A percentile compares a stretch with the other conserved stretches of the same genome.
Evolutionary conservation across 129 eudicot genomes (phyloP).

Genomic region (Chrysanthemum seticuspe): DNA sequence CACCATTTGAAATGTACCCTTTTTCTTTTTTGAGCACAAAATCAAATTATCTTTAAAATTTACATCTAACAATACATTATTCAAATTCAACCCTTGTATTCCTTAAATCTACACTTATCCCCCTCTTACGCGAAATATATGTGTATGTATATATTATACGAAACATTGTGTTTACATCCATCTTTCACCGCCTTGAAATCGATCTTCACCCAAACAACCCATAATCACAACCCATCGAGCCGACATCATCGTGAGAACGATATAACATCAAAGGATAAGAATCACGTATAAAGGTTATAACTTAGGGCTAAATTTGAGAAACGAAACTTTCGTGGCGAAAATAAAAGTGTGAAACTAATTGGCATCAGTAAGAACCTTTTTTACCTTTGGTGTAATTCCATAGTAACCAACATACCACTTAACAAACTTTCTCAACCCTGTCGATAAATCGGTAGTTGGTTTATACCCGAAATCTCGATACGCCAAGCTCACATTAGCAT

Average conservation of each 20-base stretch:
- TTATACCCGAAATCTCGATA: conserved; percentile 63
- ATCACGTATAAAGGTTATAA: conserved; percentile 3
- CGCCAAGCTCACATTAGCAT: conserved; percentile 71
- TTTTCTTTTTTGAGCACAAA: conserved; percentile 32
- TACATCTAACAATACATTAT: conserved; percentile 36
- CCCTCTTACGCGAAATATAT: conserved; percentile 21
- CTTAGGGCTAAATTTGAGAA: neutral
- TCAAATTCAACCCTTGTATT: conserved; percentile 24
- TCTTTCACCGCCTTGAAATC: neutral
- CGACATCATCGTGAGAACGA: neutral
- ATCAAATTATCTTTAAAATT: conserved; percentile 24
- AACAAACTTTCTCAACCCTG: conserved; percentile 67
- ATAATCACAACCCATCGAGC: neutral
- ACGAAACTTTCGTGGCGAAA: conserved; percentile 18
- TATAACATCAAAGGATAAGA: neutral
- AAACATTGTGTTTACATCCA: neutral
- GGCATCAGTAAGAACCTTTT: conserved; percentile 30
- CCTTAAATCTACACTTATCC: conserved; percentile 27
- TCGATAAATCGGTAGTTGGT: conserved; percentile 69
- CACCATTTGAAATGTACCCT: conserved; percentile 29
- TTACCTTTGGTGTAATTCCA: conserved; percentile 55
- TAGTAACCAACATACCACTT: conserved; percentile 75
- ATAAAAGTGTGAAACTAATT: conserved; percentile 12
- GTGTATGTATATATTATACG: conserved; percentile 5
- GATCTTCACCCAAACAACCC: neutral